These are phyloP conservation scores for Rhamnella rubrinervis DNA, from an alignment of 331 rosid species.

Conservation along the genomic window DNA sequence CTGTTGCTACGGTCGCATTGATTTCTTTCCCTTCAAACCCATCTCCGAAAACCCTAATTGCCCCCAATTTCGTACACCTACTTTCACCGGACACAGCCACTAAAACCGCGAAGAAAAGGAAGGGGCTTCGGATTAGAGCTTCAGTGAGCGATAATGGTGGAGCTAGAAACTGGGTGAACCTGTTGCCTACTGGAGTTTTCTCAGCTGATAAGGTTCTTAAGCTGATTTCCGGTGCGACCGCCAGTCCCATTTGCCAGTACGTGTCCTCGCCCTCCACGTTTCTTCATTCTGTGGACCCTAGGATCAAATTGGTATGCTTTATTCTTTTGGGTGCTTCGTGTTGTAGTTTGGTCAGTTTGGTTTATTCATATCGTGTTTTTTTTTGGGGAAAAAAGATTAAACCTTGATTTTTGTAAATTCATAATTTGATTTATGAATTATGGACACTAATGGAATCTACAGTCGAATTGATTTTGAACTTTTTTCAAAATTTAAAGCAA, in stretches of 20 bases:
- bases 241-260: constrained; percentile 91
- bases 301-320: constrained; percentile 75
- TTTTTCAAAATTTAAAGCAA: too few species aligned
- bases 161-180: constrained; percentile 55
- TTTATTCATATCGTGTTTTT: background rate
- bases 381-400: too few species aligned
- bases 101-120: background rate
- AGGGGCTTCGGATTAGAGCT: constrained; percentile 47
- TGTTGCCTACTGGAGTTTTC: constrained; percentile 58
- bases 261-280: constrained; percentile 80
- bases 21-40: constrained; percentile 18
- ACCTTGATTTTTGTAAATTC: too few species aligned
- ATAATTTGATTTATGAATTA: background rate
- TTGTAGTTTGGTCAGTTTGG: background rate
- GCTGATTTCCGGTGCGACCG: constrained; percentile 78
- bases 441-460: background rate
- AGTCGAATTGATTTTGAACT: background rate
- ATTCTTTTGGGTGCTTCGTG: background rate
- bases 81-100: constrained; percentile 22
- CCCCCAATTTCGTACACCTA: constrained; percentile 29
- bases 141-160: constrained; percentile 36
- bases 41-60: constrained; percentile 15
- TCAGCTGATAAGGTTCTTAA: constrained; percentile 79
- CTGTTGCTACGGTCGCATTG: constrained; percentile 34
- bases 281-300: constrained; percentile 84